Evolutionary conservation across 163 green algal genomes (phyloP).

Genomic region (Scenedesmus sp.): DNA sequence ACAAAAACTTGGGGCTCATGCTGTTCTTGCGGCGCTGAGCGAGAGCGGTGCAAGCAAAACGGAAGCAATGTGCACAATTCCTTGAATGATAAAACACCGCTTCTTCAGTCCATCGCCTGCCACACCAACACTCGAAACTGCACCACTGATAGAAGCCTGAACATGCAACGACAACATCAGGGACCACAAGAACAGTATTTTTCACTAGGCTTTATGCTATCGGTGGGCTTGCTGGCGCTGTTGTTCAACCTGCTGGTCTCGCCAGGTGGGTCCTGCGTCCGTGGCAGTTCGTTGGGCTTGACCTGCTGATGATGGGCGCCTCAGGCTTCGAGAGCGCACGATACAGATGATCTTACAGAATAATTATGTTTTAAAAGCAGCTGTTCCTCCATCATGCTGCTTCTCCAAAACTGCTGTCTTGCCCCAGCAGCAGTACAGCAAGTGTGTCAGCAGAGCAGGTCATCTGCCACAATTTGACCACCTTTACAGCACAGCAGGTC

Average conservation of each 20-base stretch:
- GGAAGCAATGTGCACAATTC: too few species aligned
- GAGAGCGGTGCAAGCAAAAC: too few species aligned
- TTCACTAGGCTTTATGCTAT: too few species aligned
- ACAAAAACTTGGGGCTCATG: too few species aligned
- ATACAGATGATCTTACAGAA: neutral
- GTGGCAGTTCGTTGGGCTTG: neutral
- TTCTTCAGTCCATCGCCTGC: neutral
- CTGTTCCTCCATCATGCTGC: neutral
- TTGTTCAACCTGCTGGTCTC: neutral
- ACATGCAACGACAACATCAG: neutral
- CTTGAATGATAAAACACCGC: neutral
- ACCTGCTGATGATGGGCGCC: neutral
- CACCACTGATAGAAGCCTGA: neutral
- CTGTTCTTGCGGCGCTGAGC: too few species aligned
- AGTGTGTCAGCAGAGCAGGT: neutral
- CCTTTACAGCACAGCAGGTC: too few species aligned
- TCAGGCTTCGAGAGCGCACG: neutral
- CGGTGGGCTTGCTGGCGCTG: neutral
- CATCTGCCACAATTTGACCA: too few species aligned
- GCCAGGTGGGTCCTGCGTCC: neutral
- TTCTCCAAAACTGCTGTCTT: neutral
- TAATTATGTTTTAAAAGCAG: neutral
- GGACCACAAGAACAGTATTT: neutral
- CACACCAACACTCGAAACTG: neutral
- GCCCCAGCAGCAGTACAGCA: constrained; percentile 5